Evolutionary conservation across 352 stramenopile genomes (phyloP).

Genomic region (Pythium oligandrum): DNA sequence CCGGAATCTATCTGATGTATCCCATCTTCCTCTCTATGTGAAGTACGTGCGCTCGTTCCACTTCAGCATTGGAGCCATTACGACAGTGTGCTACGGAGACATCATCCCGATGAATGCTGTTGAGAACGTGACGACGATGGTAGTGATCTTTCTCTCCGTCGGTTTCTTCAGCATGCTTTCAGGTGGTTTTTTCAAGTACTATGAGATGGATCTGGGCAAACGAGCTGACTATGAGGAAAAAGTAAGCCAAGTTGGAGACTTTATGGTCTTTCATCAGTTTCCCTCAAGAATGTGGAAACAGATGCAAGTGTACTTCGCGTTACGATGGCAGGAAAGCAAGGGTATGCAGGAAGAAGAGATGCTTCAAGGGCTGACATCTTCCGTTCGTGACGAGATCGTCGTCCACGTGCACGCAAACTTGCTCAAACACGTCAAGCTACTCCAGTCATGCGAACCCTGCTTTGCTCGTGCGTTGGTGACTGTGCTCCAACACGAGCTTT

Average conservation of each 20-base stretch:
- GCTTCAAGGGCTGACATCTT: slow-evolving; percentile 28
- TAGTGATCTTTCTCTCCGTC: slow-evolving; percentile 38
- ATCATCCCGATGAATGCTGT: slow-evolving; percentile 31
- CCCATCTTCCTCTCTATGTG: slow-evolving; percentile 24
- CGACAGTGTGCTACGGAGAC: slow-evolving; percentile 63
- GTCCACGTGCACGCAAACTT: slow-evolving; percentile 35
- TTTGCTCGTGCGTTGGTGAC: slow-evolving; percentile 31
- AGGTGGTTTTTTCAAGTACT: slow-evolving; percentile 39
- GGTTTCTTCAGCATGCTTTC: slow-evolving; percentile 39
- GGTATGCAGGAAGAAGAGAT: slow-evolving; percentile 41
- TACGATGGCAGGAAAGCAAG: slow-evolving; percentile 42
- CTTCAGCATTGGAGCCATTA: slow-evolving; percentile 76
- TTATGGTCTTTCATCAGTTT: slow-evolving; percentile 42
- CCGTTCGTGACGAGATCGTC: slow-evolving; percentile 29
- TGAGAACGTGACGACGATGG: slow-evolving; percentile 22
- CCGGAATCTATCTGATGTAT: slow-evolving; percentile 23
- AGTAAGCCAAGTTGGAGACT: slow-evolving; percentile 30
- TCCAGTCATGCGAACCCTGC: slow-evolving; percentile 25
- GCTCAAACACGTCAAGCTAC: slow-evolving; percentile 36
- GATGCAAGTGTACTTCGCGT: slow-evolving; percentile 42
- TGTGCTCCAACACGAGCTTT: slow-evolving; percentile 36
- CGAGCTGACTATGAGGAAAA: slow-evolving; percentile 45
- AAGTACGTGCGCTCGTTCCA: slow-evolving; percentile 53
- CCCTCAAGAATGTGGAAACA: slow-evolving; percentile 33
- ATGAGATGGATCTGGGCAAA: slow-evolving; percentile 39